These are phyloP conservation scores for Paecilomyces niveus DNA, from an alignment of 2,329 filamentous ascomycete species.

Conservation along the genomic window DNA sequence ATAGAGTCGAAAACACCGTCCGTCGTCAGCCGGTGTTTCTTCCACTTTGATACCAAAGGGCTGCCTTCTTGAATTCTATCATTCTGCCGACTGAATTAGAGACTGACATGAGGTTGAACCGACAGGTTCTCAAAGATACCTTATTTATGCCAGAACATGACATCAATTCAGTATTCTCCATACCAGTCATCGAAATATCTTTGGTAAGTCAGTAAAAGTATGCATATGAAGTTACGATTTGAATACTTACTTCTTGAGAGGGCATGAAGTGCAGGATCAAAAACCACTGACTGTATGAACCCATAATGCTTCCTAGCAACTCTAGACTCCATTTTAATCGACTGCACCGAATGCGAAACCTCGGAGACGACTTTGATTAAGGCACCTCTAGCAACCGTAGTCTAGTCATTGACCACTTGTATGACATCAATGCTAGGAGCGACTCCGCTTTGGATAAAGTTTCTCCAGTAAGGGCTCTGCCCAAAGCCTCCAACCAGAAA, in stretches of 20 bases:
- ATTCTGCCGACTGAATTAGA: constrained; percentile 4
- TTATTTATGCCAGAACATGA: constrained; percentile 15
- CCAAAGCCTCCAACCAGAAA: constrained; percentile 24
- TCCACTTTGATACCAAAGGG: constrained; percentile 3
- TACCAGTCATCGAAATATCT: constrained; percentile 9
- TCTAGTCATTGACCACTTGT: constrained; percentile 18
- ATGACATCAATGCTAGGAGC: constrained; percentile 11
- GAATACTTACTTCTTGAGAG: constrained; percentile 8
- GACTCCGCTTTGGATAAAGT: constrained; percentile 9
- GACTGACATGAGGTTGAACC: neutral
- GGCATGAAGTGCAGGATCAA: constrained; percentile 5
- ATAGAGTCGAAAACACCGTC: constrained; percentile 3
- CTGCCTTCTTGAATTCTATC: constrained; percentile 11
- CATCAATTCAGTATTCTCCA: constrained; percentile 6
- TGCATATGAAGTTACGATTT: neutral
- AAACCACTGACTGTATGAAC: neutral
- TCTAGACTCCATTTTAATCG: constrained; percentile 11
- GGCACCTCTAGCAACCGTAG: constrained; percentile 18
- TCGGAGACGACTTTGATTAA: constrained; percentile 11
- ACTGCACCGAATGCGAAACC: neutral
- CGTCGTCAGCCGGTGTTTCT: neutral
- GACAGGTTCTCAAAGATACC: constrained; percentile 2
- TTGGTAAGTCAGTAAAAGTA: neutral
- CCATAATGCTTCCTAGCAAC: constrained; percentile 18
- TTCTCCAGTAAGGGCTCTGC: constrained; percentile 17